phyloP scores from a whole-genome alignment of 2,329 filamentous ascomycete species.

The Aspergillus brasiliensis region DNA sequence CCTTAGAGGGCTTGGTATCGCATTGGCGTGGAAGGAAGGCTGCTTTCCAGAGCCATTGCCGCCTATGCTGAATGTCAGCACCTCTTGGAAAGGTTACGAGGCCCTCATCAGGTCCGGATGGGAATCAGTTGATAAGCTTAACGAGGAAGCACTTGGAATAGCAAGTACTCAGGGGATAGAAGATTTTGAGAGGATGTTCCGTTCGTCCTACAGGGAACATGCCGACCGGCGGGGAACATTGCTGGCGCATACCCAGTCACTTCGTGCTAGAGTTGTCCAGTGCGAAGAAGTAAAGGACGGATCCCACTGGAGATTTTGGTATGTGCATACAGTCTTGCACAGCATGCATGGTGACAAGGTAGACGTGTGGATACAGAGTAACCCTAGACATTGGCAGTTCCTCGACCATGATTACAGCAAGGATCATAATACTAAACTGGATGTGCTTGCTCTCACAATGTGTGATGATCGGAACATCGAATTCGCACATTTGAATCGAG shows the following conservation, averaged over 20 bases:
- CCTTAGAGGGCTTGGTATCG: not conserved
- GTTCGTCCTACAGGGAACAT: not conserved
- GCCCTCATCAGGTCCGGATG: not conserved
- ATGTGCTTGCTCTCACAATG: not conserved
- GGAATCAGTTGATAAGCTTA: not conserved
- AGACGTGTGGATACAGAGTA: not conserved
- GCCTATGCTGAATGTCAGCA: not conserved
- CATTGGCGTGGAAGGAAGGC: not conserved
- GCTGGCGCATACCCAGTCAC: not conserved
- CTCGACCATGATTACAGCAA: not conserved
- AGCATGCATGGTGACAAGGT: not conserved
- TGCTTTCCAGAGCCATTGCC: not conserved
- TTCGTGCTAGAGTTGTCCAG: not conserved
- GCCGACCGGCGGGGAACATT: not conserved
- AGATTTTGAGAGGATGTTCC: not conserved
- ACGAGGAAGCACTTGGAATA: not conserved
- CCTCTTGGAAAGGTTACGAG: not conserved
- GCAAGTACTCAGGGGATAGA: no score
- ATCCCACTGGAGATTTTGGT: no score
- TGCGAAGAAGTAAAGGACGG: not conserved
- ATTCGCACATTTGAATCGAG: no score
- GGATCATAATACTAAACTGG: not conserved
- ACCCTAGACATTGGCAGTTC: not conserved
- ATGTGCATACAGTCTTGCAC: not conserved
- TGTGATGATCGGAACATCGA: fast-evolving